These are phyloP conservation scores for Chrysosphaeria jannelii DNA, from an alignment of 2,329 filamentous ascomycete species.

Conservation along the genomic window DNA sequence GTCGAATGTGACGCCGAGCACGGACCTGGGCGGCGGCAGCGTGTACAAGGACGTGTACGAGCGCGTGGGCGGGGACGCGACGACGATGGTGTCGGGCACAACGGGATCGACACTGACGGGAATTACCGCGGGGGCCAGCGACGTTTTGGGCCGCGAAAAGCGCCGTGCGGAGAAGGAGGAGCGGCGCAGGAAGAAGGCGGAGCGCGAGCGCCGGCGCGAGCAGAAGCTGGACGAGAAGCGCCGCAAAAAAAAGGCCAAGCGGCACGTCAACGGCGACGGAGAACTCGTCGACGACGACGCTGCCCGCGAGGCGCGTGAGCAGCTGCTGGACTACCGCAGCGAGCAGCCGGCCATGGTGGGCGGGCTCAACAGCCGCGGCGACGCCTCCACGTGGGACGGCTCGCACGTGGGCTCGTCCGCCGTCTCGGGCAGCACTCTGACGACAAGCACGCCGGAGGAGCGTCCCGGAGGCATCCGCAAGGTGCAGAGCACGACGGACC, in stretches of 20 bases:
- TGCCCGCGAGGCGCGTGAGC: constrained; percentile 30
- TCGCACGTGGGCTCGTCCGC: constrained; percentile 12
- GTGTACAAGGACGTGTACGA: constrained; percentile 45
- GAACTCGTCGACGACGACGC: constrained; percentile 31
- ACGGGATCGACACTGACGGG: constrained; percentile 9
- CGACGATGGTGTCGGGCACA: constrained; percentile 6
- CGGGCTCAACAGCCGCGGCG: constrained; percentile 56
- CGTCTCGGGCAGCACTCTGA: constrained; percentile 14
- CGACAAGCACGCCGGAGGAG: constrained; percentile 22
- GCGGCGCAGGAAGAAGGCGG: constrained; percentile 19
- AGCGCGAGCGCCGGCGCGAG: constrained; percentile 10
- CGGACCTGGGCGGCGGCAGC: constrained; percentile 63
- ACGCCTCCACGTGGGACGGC: constrained; percentile 55
- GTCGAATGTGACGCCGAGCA: constrained; percentile 53
- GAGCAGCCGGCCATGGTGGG: constrained; percentile 70
- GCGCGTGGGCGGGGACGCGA: constrained; percentile 11
- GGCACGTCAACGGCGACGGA: constrained; percentile 25
- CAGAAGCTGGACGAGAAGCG: constrained; percentile 8
- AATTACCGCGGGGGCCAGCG: constrained; percentile 25
- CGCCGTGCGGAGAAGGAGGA: constrained; percentile 20
- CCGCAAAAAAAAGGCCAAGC: constrained; percentile 12
- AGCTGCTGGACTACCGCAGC: constrained; percentile 57
- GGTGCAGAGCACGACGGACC: constrained; percentile 28
- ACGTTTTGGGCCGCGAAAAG: constrained; percentile 23
- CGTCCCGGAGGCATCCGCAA: constrained; percentile 20